These are phyloP conservation scores for Talinum fruticosum DNA, from an alignment of 148 eudicot genomes.

Conservation along the genomic window DNA sequence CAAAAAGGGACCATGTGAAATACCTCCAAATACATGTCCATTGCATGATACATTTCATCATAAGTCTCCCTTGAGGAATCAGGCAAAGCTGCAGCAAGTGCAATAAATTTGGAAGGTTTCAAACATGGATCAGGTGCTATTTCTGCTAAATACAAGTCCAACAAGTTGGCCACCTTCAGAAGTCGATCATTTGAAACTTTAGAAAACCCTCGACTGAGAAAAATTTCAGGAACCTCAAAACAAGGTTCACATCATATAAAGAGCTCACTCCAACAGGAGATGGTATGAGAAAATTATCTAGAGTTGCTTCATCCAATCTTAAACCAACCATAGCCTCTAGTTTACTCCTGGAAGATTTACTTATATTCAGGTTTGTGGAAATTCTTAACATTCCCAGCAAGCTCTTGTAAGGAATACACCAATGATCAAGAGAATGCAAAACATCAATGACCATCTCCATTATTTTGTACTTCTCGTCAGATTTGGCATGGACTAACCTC, in stretches of 20 bases:
- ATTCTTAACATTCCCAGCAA: constrained; percentile 50
- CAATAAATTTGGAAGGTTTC: constrained; percentile 61
- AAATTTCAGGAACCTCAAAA: constrained; percentile 56
- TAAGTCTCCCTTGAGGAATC: constrained; percentile 65
- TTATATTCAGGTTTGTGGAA: constrained; percentile 31
- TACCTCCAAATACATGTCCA: constrained; percentile 80
- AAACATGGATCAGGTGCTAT: constrained; percentile 76
- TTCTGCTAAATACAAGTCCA: constrained; percentile 71
- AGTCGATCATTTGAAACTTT: constrained; percentile 30
- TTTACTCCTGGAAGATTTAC: constrained; percentile 31
- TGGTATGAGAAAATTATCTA: constrained; percentile 69
- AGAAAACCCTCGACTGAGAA: constrained; percentile 24
- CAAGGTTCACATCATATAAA: constrained; percentile 70
- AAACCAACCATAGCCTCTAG: constrained; percentile 65
- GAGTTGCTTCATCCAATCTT: constrained; percentile 56
- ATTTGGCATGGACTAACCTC: constrained; percentile 30
- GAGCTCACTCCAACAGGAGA: constrained; percentile 43
- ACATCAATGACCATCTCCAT: constrained; percentile 40
- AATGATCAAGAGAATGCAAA: constrained; percentile 46
- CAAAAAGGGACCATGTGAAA: constrained; percentile 6
- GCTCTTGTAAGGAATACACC: constrained; percentile 43
- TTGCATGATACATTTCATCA: constrained; percentile 63
- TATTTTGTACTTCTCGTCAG: constrained; percentile 46
- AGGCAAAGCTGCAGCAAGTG: constrained; percentile 53
- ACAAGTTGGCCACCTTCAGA: constrained; percentile 48